phyloP scores from a whole-genome alignment of 176 grass and related monocot species.

The bread wheat (Triticum aestivum) region DNA sequence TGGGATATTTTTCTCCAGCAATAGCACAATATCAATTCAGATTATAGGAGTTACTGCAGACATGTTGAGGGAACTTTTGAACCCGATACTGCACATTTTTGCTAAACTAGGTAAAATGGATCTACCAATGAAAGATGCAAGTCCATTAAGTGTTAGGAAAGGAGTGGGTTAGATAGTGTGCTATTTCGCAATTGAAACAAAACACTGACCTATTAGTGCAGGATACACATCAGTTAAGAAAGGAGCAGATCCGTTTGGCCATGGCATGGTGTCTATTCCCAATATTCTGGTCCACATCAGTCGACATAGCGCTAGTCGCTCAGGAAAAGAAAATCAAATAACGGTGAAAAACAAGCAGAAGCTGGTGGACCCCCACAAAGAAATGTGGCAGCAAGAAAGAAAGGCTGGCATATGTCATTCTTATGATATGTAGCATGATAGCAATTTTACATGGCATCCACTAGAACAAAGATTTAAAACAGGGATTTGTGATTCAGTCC shows the following conservation, averaged over 20 bases:
- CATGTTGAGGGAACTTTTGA: background rate
- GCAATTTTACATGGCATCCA: background rate
- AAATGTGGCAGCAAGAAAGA: background rate
- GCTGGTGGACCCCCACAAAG: background rate
- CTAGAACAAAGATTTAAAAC: conserved; percentile 21
- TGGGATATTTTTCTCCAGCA: background rate
- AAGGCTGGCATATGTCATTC: background rate
- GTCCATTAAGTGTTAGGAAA: background rate
- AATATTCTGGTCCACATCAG: background rate
- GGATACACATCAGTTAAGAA: conserved; percentile 8
- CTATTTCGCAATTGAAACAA: background rate
- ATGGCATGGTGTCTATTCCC: background rate
- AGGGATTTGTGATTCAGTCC: background rate
- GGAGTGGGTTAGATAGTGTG: background rate
- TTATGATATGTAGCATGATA: background rate
- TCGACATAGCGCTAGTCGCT: background rate
- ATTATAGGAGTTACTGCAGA: background rate
- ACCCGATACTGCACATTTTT: conserved; percentile 15
- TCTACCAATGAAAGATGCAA: background rate
- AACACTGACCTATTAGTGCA: background rate
- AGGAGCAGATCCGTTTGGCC: conserved; percentile 6
- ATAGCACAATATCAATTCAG: background rate
- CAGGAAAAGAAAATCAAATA: conserved; percentile 25
- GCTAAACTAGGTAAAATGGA: background rate
- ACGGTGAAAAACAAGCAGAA: conserved; percentile 11